A percentile compares a stretch with the other conserved stretches of the same genome.
These are phyloP conservation scores for Nepenthes gracilis DNA, from an alignment of 148 eudicot genomes.

Conservation along the genomic window DNA sequence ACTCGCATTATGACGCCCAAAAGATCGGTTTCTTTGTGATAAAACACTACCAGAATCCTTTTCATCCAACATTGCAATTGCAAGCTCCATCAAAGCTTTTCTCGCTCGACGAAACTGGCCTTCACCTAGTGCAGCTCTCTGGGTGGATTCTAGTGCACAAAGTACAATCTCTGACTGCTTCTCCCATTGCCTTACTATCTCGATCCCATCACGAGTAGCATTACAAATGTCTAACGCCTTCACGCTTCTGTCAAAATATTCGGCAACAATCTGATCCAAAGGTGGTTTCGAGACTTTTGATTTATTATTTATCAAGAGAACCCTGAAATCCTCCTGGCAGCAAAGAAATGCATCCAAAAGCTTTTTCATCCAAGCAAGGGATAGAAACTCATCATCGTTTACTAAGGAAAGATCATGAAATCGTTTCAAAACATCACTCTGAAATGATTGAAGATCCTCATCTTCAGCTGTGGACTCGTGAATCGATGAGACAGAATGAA, in stretches of 20 bases:
- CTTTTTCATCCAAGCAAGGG: slow-evolving; percentile 41
- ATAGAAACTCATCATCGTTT: slow-evolving; percentile 42
- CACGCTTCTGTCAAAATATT: slow-evolving; percentile 38
- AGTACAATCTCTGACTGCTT: slow-evolving; percentile 49
- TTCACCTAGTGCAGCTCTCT: slow-evolving; percentile 9
- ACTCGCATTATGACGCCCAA: slow-evolving; percentile 34
- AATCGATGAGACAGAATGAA: slow-evolving; percentile 31
- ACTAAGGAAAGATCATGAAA: slow-evolving; percentile 33
- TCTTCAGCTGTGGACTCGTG: slow-evolving; percentile 17
- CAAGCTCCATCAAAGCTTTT: slow-evolving; percentile 53
- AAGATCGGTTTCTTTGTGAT: slow-evolving; percentile 49
- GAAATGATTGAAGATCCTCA: slow-evolving; percentile 26
- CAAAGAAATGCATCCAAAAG: slow-evolving; percentile 29
- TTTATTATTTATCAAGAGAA: slow-evolving; percentile 26
- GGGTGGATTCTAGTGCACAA: slow-evolving; percentile 27
- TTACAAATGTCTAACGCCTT: slow-evolving; percentile 67
- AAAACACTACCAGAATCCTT: slow-evolving; percentile 35
- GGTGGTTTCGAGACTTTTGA: slow-evolving; percentile 33
- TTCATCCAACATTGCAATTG: slow-evolving; percentile 44
- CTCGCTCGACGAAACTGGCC: slow-evolving; percentile 45
- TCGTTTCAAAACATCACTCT: slow-evolving; percentile 19
- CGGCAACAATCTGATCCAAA: slow-evolving; percentile 28
- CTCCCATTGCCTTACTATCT: slow-evolving; percentile 49
- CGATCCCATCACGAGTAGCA: slow-evolving; percentile 59
- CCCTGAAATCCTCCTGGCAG: slow-evolving; percentile 47